phyloP scores from a whole-genome alignment of 768 basidiomycete species.

The Chlorophyllum brunneum region DNA sequence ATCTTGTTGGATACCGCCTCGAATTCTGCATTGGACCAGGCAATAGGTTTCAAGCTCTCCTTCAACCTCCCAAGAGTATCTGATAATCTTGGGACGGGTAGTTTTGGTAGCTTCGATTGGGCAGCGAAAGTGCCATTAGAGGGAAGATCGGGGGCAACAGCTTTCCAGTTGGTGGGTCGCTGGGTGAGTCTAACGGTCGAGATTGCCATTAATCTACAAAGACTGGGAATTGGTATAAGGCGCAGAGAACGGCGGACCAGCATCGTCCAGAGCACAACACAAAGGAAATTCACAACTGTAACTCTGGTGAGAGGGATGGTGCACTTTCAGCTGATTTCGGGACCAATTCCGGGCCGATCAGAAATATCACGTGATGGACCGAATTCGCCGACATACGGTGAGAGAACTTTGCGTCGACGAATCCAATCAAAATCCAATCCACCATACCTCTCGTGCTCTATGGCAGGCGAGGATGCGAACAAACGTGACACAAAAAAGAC shows the following conservation, averaged over 20 bases:
- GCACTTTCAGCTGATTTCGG: slow-evolving; percentile 8
- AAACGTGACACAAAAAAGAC: slow-evolving; percentile 6
- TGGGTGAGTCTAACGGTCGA: slow-evolving; percentile 18
- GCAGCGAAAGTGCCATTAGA: slow-evolving; percentile 60
- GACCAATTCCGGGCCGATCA: too few species aligned
- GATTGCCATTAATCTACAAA: slow-evolving; percentile 19
- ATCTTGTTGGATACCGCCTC: slow-evolving; percentile 55
- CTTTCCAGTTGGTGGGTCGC: slow-evolving; percentile 66
- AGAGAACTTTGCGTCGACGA: not conserved
- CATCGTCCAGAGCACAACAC: not conserved
- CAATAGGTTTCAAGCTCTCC: slow-evolving; percentile 68
- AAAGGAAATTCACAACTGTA: not conserved
- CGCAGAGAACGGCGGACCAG: not conserved
- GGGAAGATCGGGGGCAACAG: slow-evolving; percentile 52
- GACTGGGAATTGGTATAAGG: not conserved
- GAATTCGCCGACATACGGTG: not conserved
- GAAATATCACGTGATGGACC: too few species aligned
- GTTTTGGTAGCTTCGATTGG: slow-evolving; percentile 58
- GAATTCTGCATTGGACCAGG: slow-evolving; percentile 59
- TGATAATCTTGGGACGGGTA: slow-evolving; percentile 72
- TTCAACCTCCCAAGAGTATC: slow-evolving; percentile 68
- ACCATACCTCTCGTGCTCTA: not conserved
- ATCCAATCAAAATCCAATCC: not conserved
- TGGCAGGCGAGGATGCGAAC: slow-evolving; percentile 3
- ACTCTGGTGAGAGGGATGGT: not conserved